A percentile compares a stretch with the other conserved stretches of the same genome.
These are phyloP conservation scores for Monilinia fructigena DNA, from an alignment of 2,329 filamentous ascomycete genomes.

Conservation along the genomic window DNA sequence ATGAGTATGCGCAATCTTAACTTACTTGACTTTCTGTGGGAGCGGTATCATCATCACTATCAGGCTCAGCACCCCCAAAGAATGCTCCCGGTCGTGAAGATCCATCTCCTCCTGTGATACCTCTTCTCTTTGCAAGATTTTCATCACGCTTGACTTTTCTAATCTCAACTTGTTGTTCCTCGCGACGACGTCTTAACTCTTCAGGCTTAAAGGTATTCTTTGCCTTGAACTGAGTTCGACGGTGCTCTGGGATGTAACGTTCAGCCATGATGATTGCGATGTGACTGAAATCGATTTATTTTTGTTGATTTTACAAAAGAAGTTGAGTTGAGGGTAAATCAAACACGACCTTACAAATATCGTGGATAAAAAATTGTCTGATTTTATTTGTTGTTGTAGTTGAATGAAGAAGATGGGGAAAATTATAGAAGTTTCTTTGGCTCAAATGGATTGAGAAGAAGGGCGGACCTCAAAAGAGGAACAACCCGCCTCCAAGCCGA, in stretches of 20 bases:
- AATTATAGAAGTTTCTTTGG: constrained; percentile 24
- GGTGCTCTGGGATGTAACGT: constrained; percentile 98
- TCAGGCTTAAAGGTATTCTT: constrained; percentile 99
- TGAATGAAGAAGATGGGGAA: constrained; percentile 18
- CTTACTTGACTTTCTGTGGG: constrained; percentile 96
- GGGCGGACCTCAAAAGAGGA: constrained; percentile 9
- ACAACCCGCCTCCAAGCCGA: constrained; percentile 16
- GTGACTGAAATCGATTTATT: constrained; percentile 21
- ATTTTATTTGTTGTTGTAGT: constrained; percentile 9
- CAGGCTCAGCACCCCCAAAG: constrained; percentile 81
- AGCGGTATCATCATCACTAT: constrained; percentile 95
- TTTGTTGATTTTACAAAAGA: constrained; percentile 15
- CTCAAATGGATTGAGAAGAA: constrained; percentile 20
- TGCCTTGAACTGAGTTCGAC: constrained; percentile 98
- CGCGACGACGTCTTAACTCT: constrained; percentile 94
- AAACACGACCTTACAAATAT: constrained; percentile 15
- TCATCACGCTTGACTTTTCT: constrained; percentile 98
- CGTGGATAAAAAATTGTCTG: constrained; percentile 26
- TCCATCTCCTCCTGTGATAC: constrained; percentile 77
- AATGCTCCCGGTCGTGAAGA: constrained; percentile 71
- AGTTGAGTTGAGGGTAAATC: constrained; percentile 8
- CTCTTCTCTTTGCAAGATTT: constrained; percentile 96
- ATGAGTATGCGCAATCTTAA: constrained; percentile 30
- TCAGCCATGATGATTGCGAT: constrained; percentile 71
- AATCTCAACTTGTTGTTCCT: constrained; percentile 99